Conservation (phyloP, 129 eudicot genomes). For the Helichrysum umbraculigerum region DNA sequence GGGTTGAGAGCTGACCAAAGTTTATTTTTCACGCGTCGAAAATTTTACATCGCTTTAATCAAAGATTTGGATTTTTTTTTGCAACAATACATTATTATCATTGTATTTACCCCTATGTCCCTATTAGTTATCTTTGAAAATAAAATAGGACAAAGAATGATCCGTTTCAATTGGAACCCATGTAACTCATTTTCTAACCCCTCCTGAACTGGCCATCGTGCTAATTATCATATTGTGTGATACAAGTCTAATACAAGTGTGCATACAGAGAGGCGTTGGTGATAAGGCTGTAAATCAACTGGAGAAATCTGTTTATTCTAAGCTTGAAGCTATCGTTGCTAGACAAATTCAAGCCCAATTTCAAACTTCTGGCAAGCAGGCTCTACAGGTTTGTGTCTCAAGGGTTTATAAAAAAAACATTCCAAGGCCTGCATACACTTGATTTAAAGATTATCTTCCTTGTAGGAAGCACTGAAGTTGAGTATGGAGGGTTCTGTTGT, state of each 20-base stretch:
- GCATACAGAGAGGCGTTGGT: conserved; percentile 79
- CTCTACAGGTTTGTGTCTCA: conserved; percentile 65
- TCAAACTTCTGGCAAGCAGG: conserved; percentile 95
- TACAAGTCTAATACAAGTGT: conserved; percentile 13
- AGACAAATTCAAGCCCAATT: conserved; percentile 89
- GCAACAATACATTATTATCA: no score
- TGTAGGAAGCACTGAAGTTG: conserved; percentile 76
- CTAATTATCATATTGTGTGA: not conserved
- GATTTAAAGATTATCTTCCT: not conserved
- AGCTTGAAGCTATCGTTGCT: conserved; percentile 81
- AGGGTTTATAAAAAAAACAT: not conserved
- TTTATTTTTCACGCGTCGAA: no score
- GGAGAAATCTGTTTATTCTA: conserved; percentile 78
- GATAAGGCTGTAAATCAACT: conserved; percentile 87
- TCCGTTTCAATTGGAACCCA: no score
- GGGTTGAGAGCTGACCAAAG: no score
- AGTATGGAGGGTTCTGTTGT: conserved; percentile 72
- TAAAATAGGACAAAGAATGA: no score
- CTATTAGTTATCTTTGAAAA: no score
- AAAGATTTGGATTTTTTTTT: no score
- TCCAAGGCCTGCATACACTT: not conserved
- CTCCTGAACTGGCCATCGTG: no score
- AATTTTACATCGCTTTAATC: no score
- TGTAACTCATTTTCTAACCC: no score
- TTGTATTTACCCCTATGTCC: no score